A percentile compares a stretch with the other conserved stretches of the same genome.
phyloP scores from a whole-genome alignment of 2,329 filamentous ascomycete genomes.

The Ascochyta clinopodiicola region DNA sequence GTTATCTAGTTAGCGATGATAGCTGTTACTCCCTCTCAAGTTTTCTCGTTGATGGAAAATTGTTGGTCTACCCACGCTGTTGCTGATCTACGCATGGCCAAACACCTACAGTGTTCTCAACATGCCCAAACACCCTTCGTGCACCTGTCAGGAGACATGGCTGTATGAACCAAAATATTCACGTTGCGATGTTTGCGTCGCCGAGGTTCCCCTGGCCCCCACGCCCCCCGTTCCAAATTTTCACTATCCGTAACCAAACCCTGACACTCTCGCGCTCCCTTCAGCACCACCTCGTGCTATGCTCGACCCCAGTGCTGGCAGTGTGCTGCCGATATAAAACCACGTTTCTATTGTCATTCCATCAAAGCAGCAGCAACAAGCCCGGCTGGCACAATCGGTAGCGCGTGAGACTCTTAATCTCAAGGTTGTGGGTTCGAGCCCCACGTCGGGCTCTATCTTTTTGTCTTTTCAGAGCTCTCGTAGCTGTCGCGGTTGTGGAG shows the following conservation, averaged over 20 bases:
- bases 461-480: neutral
- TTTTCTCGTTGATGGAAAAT: no score
- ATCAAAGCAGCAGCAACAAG: constrained; percentile 18
- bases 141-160: no score
- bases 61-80: no score
- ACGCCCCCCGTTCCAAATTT: neutral
- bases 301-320: no score
- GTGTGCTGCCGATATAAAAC: neutral
- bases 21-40: no score
- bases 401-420: constrained; percentile 33
- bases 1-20: no score
- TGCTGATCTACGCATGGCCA: no score
- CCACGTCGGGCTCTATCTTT: constrained; percentile 42
- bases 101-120: no score
- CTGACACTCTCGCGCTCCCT: no score
- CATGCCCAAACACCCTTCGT: no score
- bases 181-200: neutral
- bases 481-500: neutral
- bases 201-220: constrained; percentile 2
- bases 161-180: no score
- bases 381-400: constrained; percentile 40
- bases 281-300: no score
- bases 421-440: constrained; percentile 58
- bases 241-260: neutral
- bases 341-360: neutral